These are phyloP conservation scores for Oryza glumipatula DNA, from an alignment of 176 grass and related monocot species.

Conservation along the genomic window DNA sequence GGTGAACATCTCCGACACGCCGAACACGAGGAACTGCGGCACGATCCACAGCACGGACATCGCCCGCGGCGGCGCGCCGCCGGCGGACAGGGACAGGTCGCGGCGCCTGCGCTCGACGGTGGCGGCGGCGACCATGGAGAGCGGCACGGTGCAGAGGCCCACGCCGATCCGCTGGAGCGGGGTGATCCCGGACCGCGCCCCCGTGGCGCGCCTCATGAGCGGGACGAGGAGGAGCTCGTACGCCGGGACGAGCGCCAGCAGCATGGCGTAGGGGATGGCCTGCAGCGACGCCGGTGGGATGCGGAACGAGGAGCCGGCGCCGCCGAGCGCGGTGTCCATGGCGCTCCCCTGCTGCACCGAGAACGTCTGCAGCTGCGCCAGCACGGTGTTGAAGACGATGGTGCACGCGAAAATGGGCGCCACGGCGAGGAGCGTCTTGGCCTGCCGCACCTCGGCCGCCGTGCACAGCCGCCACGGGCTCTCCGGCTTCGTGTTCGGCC, in stretches of 20 bases:
- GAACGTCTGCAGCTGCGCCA: constrained; percentile 98
- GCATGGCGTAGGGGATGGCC: constrained; percentile 83
- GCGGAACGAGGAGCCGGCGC: constrained; percentile 50
- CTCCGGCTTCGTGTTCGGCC: constrained; percentile 52
- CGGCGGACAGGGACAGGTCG: constrained; percentile 5
- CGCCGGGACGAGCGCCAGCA: constrained; percentile 74
- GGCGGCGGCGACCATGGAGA: constrained; percentile 90
- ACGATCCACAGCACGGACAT: constrained; percentile 86
- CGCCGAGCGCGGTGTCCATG: constrained; percentile 77
- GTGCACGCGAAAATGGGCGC: constrained; percentile 97
- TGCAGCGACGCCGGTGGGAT: constrained; percentile 92
- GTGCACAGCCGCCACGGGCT: constrained; percentile 85
- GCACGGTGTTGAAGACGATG: constrained; percentile 97
- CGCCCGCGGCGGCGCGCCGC: neutral
- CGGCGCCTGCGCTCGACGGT: constrained; percentile 69
- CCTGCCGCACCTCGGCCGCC: constrained; percentile 63
- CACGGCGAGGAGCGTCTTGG: constrained; percentile 85
- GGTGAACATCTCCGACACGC: constrained; percentile 97
- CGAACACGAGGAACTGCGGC: constrained; percentile 93
- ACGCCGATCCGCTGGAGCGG: constrained; percentile 87
- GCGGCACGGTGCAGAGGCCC: constrained; percentile 68
- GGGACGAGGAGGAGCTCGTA: constrained; percentile 84
- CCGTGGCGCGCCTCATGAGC: constrained; percentile 56
- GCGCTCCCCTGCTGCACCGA: constrained; percentile 91
- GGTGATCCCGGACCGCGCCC: constrained; percentile 64